A percentile compares a stretch with the other conserved stretches of the same genome.
Evolutionary conservation across 2,329 filamentous ascomycete species (phyloP).

Genomic region (Macrophomina tecta): DNA sequence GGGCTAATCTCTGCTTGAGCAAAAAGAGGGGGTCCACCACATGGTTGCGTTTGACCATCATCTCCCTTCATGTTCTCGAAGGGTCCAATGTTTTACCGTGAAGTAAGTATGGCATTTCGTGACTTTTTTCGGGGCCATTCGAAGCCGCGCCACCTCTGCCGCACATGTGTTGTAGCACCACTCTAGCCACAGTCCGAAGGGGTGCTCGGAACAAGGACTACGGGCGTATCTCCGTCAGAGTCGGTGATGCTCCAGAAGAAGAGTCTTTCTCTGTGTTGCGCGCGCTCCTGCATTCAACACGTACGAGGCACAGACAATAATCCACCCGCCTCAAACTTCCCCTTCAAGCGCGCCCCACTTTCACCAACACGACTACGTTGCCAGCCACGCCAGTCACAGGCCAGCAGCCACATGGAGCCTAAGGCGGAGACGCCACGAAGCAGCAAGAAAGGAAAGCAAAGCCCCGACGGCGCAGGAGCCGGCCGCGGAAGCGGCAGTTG

Average conservation of each 20-base stretch:
- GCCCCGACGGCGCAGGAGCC: background rate
- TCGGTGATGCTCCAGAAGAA: background rate
- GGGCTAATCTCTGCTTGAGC: background rate
- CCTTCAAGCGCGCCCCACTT: too few relatives aligned
- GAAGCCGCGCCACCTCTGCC: background rate
- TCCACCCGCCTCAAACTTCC: too few relatives aligned
- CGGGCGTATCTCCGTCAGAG: background rate
- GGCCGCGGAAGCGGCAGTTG: background rate
- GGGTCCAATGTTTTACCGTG: background rate
- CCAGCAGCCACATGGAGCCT: background rate
- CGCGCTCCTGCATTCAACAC: too few relatives aligned
- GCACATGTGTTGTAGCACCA: background rate
- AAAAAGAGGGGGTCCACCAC: background rate
- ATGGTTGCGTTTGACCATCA: too few relatives aligned
- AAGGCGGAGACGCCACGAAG: background rate
- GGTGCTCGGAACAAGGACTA: background rate
- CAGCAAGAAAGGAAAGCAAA: background rate
- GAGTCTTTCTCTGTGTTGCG: too few relatives aligned
- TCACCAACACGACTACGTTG: background rate
- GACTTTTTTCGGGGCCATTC: background rate
- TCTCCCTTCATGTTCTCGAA: background rate
- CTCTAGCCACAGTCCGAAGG: background rate
- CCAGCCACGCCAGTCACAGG: background rate
- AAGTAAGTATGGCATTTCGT: background rate
- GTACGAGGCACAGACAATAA: too few relatives aligned